Evolutionary conservation across 176 grass and related monocot genomes (phyloP).

Genomic region (Phragmites australis): DNA sequence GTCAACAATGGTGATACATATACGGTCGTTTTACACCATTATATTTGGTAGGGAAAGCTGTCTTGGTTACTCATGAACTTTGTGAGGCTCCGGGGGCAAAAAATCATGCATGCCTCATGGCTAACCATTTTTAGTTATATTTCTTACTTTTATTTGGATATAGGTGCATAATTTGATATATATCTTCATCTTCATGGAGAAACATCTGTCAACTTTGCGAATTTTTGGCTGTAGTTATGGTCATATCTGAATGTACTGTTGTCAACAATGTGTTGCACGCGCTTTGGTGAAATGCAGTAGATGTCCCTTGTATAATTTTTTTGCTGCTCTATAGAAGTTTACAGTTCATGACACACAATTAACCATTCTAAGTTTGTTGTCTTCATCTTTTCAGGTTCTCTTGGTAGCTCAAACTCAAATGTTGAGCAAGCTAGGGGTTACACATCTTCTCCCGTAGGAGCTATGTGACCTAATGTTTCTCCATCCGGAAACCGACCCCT

Average conservation of each 20-base stretch:
- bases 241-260: background rate
- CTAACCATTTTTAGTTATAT: background rate
- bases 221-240: background rate
- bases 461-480: constrained; percentile 19
- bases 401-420: constrained; percentile 39
- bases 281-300: background rate
- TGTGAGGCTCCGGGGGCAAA: background rate
- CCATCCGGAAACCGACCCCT: constrained; percentile 35
- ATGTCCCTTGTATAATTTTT: background rate
- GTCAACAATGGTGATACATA: no score
- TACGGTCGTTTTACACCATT: no score
- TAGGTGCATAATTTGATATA: background rate
- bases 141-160: background rate
- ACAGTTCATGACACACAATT: background rate
- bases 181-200: background rate
- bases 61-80: background rate
- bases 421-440: constrained; percentile 30
- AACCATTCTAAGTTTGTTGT: background rate
- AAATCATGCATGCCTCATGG: background rate
- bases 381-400: constrained; percentile 39
- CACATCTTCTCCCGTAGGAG: constrained; percentile 30
- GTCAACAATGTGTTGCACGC: background rate
- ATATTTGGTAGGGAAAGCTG: no score
- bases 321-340: background rate
- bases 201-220: background rate